A percentile compares a stretch with the other conserved stretches of the same genome.
phyloP scores from a whole-genome alignment of 441 rosid genomes.

The Pelargonium fulgidum region DNA sequence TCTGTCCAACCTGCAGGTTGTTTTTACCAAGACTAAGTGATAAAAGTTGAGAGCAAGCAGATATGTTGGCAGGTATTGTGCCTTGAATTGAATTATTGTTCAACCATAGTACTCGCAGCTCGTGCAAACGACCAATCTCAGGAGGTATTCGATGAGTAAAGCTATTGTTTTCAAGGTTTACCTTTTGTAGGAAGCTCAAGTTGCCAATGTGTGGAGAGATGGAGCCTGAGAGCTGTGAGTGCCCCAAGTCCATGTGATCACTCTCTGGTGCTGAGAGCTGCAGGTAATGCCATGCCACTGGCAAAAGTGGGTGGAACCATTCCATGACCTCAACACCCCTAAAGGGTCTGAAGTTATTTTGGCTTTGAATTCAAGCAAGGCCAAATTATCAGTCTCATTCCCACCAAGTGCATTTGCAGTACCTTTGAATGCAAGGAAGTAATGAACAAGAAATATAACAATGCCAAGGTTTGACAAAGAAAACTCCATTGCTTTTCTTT shows the following conservation, averaged over 20 bases:
- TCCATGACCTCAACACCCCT: constrained; percentile 17
- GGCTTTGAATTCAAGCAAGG: constrained; percentile 16
- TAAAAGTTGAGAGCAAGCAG: not conserved
- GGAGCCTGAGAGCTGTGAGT: no score
- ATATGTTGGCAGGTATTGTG: no score
- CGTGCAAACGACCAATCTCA: not conserved
- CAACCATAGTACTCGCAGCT: not conserved
- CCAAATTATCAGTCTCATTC: constrained; percentile 6
- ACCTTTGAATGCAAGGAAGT: not conserved
- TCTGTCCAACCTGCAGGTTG: constrained; percentile 11
- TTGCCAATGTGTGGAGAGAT: no score
- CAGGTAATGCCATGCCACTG: constrained; percentile 13
- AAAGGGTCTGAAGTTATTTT: not conserved
- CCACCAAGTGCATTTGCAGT: not conserved
- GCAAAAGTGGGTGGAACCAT: constrained; percentile 5
- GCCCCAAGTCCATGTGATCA: not conserved
- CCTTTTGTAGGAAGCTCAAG: not conserved
- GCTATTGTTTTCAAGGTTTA: not conserved
- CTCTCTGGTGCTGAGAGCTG: not conserved
- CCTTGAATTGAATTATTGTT: not conserved
- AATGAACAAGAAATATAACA: not conserved
- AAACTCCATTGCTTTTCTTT: not conserved
- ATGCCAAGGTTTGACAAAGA: not conserved
- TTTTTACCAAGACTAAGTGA: not conserved
- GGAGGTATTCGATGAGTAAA: not conserved